Conservation (phyloP, 2,329 filamentous ascomycete species). For the Fusarium fujikuroi region DNA sequence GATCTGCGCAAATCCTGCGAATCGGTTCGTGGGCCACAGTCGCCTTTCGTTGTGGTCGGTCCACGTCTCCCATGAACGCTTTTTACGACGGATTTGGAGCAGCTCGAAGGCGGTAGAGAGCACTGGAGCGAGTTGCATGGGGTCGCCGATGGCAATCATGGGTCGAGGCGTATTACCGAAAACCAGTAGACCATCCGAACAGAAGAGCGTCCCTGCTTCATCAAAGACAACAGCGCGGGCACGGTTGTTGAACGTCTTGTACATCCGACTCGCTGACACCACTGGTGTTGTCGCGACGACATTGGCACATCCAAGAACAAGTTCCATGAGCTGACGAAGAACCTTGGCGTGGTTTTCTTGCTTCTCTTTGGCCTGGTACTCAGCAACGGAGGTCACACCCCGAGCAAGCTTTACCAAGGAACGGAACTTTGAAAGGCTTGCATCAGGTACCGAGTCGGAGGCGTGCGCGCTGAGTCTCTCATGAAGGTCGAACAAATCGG, state of each 20-base stretch:
- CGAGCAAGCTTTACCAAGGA: not conserved
- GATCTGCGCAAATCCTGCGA: not conserved
- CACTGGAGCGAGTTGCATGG: not conserved
- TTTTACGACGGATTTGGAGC: not conserved
- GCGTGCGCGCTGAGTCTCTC: not conserved
- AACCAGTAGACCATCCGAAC: not conserved
- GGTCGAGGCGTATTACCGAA: constrained; percentile 3
- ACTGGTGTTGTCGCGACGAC: not conserved
- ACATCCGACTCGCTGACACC: not conserved
- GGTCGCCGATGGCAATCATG: constrained; percentile 2
- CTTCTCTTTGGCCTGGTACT: not conserved
- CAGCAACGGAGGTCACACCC: not conserved
- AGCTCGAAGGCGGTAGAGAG: not conserved
- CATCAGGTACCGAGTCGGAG: fast-evolving
- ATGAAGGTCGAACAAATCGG: not conserved
- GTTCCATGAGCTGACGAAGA: not conserved
- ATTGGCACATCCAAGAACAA: not conserved
- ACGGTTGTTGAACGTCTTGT: not conserved
- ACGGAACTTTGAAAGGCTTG: not conserved
- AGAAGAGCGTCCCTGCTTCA: not conserved
- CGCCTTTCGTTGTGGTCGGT: fast-evolving
- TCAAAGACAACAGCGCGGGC: not conserved
- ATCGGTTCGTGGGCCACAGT: not conserved
- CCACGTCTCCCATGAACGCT: not conserved
- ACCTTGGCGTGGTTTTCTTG: fast-evolving